Percentiles rank a stretch among this genome's conserved stretches.
These are phyloP conservation scores for Teunomyces pallodes DNA, from an alignment of 805 yeast species.

Conservation along the genomic window DNA sequence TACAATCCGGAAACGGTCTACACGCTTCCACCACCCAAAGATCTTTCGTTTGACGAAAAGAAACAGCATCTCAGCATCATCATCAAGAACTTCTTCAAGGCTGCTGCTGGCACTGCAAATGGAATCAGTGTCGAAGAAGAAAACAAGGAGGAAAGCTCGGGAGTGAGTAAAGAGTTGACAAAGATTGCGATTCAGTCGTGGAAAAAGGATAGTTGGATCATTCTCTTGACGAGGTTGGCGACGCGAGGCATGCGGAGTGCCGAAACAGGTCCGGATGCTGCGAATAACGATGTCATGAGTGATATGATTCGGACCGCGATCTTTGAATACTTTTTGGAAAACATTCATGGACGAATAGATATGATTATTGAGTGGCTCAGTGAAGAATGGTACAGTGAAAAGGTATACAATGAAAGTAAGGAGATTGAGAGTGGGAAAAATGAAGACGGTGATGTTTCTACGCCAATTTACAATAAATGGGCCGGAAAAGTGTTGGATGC, in stretches of 20 bases:
- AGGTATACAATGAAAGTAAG: slow-evolving; percentile 35
- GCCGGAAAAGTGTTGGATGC: slow-evolving; percentile 70
- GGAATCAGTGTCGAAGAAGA: slow-evolving; percentile 12
- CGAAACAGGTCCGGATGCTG: slow-evolving; percentile 21
- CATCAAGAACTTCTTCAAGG: slow-evolving; percentile 55
- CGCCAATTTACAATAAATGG: slow-evolving; percentile 57
- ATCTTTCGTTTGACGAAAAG: slow-evolving; percentile 52
- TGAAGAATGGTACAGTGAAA: slow-evolving; percentile 86
- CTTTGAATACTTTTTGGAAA: slow-evolving; percentile 68
- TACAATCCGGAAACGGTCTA: slow-evolving; percentile 43
- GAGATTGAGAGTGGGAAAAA: slow-evolving; percentile 13
- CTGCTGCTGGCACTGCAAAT: slow-evolving; percentile 38
- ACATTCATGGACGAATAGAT: slow-evolving; percentile 70
- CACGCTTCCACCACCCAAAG: slow-evolving; percentile 57
- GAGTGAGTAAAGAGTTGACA: slow-evolving; percentile 51
- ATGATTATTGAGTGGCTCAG: slow-evolving; percentile 87
- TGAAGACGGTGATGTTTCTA: not conserved
- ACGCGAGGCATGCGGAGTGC: slow-evolving; percentile 66
- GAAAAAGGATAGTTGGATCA: slow-evolving; percentile 72
- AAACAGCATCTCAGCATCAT: slow-evolving; percentile 55
- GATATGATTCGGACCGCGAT: slow-evolving; percentile 66
- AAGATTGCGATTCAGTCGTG: slow-evolving; percentile 51
- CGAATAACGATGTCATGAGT: slow-evolving; percentile 43
- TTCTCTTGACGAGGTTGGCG: slow-evolving; percentile 70
- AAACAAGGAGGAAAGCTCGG: slow-evolving; percentile 18